Evolutionary conservation across 2,329 filamentous ascomycete genomes (phyloP).

Genomic region (Sporothrix pseudoabietina): DNA sequence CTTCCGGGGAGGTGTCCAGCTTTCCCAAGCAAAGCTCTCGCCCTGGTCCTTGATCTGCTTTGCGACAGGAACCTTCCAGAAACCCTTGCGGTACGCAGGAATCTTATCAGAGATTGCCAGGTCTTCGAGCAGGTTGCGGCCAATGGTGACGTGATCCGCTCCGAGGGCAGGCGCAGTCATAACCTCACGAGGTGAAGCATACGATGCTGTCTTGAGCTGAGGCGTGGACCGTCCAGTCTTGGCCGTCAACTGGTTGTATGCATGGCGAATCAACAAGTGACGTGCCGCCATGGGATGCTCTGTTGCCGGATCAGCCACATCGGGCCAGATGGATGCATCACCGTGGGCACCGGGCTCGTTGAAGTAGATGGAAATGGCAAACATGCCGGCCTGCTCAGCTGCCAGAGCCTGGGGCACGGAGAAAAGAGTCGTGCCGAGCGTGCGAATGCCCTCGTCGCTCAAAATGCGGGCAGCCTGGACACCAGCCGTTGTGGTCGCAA

Average conservation of each 20-base stretch:
- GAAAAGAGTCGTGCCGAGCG: constrained; percentile 5
- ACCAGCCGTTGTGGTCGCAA: background rate
- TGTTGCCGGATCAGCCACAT: background rate
- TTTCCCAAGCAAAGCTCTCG: background rate
- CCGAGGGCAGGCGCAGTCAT: constrained; percentile 4
- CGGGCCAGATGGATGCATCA: constrained; percentile 21
- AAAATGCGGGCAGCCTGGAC: background rate
- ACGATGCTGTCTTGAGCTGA: constrained; percentile 21
- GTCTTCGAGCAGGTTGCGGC: constrained; percentile 16
- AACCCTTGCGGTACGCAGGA: constrained; percentile 3
- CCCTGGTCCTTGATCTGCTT: constrained; percentile 1
- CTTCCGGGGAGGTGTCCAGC: background rate
- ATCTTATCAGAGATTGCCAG: constrained; percentile 11
- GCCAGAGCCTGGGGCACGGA: constrained; percentile 9
- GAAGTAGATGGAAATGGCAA: constrained; percentile 23
- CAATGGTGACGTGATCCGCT: constrained; percentile 21
- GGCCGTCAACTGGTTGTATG: constrained; percentile 1
- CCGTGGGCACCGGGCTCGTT: constrained; percentile 18
- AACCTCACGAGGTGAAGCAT: constrained; percentile 14
- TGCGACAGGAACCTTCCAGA: constrained; percentile 20
- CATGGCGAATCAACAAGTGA: constrained; percentile 19
- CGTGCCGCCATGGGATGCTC: constrained; percentile 17
- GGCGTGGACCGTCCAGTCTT: constrained; percentile 7
- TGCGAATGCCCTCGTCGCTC: background rate
- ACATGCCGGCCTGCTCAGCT: constrained; percentile 18